Evolutionary conservation across 179 eudicot genomes (phyloP), one percentile per base, ranked within the genome.

Genomic region (Spinacia oleracea): DNA sequence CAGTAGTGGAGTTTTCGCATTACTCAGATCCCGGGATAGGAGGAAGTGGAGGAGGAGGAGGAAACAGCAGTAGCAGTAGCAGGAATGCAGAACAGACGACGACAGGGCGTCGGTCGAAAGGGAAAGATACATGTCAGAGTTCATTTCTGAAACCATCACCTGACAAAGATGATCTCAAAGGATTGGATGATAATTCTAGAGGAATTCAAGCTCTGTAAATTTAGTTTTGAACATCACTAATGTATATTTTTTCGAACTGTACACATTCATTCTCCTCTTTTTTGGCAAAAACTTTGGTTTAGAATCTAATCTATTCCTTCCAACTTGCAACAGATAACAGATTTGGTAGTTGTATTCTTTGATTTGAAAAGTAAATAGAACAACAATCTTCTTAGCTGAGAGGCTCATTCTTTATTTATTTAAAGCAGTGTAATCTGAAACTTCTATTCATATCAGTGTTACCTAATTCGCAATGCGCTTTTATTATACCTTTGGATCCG

Each of bases 181-280:
- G 63, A 51, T 51, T 51, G 63, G 75, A 72, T 72, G 75, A 72
- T 35, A 72, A 31, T 72, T 72, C 75, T 72, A 72, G 45, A 72
- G 75, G 63, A 50, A 51, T 72, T 51, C 75, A 53, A 8, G 46
- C 46, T 51, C 20, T 72, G 63, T 72, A 72, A 50, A 32, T 31
- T 9, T 72, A 72, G 75, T 72, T 53, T 27, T 2, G 9, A 4
- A 12, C 42, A 32, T 34, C 29, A 31, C 63, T 51, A 72, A 50
- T 72, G 75, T 72, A 72, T 51, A 72, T 72, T 72, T 32, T n/a
- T n/a, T n/a, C n/a, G n/a, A 20, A 51, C 40, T 72, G 62, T 51
- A 72, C 75, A 51, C 45, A 72, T 16, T 27, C 29, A 23, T 16
- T 20, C 27, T 16, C 43, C 21, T 45, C 38, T 15, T 20, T 42